Evolutionary conservation across 1,139 yeast genomes (phyloP).

Genomic region (Arxiozyma slooffiae): DNA sequence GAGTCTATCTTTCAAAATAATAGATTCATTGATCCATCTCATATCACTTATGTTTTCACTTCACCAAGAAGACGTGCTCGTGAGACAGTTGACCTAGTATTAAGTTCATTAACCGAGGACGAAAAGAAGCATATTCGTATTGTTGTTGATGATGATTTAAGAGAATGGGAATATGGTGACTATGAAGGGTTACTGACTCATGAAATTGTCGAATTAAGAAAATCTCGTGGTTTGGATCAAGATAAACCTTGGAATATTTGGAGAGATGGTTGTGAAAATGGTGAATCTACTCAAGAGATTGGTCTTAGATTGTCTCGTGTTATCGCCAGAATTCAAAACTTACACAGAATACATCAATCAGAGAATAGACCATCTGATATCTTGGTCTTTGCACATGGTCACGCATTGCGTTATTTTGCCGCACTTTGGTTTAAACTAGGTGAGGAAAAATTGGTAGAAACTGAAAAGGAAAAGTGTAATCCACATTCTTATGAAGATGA

Average conservation of each 20-base stretch:
- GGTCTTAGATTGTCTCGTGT: constrained; percentile 60
- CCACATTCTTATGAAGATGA: constrained; percentile 25
- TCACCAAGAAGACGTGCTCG: constrained; percentile 78
- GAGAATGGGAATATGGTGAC: constrained; percentile 96
- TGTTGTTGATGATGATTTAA: constrained; percentile 54
- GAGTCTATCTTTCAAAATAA: constrained; percentile 50
- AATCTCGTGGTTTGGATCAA: constrained; percentile 49
- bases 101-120: constrained; percentile 42
- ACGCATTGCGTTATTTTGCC: constrained; percentile 78
- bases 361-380: constrained; percentile 56
- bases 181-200: constrained; percentile 74
- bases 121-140: constrained; percentile 38
- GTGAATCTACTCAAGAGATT: constrained; percentile 61
- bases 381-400: constrained; percentile 85
- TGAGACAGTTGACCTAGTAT: constrained; percentile 54
- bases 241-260: constrained; percentile 70
- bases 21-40: constrained; percentile 51
- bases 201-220: constrained; percentile 55
- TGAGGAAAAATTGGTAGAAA: constrained; percentile 24
- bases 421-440: constrained; percentile 64
- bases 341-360: constrained; percentile 54
- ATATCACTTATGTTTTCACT: constrained; percentile 54
- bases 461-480: constrained; percentile 18
- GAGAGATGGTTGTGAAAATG: constrained; percentile 88
- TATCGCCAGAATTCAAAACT: constrained; percentile 49